Percentiles rank a stretch among this genome's conserved stretches.
phyloP scores from a whole-genome alignment of 371 early-diverging fungal species.

The Lichtheimia ramosa region DNA sequence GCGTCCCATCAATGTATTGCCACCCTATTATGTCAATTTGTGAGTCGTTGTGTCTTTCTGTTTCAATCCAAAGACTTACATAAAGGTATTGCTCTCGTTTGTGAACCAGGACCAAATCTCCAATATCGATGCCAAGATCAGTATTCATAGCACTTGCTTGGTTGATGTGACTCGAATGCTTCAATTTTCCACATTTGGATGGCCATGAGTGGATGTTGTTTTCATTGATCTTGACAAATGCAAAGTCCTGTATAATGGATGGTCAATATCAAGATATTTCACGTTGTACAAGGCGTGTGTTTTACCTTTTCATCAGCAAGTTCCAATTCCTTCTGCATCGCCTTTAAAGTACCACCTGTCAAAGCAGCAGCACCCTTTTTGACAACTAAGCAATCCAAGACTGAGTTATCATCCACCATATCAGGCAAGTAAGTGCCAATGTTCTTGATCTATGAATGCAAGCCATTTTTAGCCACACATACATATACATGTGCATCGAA shows the following conservation, averaged over 20 bases:
- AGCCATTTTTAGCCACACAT: neutral
- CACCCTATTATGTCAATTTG: slow-evolving; percentile 43
- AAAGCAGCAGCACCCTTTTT: slow-evolving; percentile 37
- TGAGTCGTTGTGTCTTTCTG: too few relatives aligned
- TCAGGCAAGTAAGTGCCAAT: slow-evolving; percentile 32
- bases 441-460: slow-evolving; percentile 39
- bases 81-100: slow-evolving; percentile 57
- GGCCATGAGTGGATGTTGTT: slow-evolving; percentile 60
- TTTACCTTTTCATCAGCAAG: slow-evolving; percentile 27
- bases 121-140: slow-evolving; percentile 42
- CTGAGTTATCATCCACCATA: slow-evolving; percentile 18
- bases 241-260: slow-evolving; percentile 20
- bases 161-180: slow-evolving; percentile 26
- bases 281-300: neutral
- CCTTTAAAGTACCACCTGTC: slow-evolving; percentile 38
- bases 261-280: neutral
- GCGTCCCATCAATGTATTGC: slow-evolving; percentile 79
- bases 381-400: slow-evolving; percentile 46
- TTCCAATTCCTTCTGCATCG: slow-evolving; percentile 31
- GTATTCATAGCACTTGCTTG: slow-evolving; percentile 27
- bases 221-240: slow-evolving; percentile 60
- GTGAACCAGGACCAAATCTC: slow-evolving; percentile 63
- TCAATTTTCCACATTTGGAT: slow-evolving; percentile 34
- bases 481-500: neutral
- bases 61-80: slow-evolving; percentile 32